Percentiles rank a stretch among this genome's conserved stretches.
Conservation (phyloP, 345 rosid genomes). For the Eucalyptus regnans region DNA sequence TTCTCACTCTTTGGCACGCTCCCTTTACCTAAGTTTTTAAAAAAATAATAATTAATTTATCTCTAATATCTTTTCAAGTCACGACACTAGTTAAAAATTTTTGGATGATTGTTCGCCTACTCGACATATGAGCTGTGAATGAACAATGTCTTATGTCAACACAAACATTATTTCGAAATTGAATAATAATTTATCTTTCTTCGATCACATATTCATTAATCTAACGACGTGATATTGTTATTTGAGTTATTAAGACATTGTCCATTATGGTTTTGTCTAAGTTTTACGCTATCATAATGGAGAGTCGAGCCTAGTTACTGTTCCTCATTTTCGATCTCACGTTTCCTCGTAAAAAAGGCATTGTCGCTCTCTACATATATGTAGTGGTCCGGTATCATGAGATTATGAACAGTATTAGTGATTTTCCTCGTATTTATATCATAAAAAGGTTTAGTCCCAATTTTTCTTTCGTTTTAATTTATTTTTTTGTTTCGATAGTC, state of each 20-base stretch:
- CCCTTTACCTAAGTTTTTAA: neutral
- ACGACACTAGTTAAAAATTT: rapidly evolving
- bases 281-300: neutral
- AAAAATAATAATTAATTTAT: neutral
- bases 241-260: neutral
- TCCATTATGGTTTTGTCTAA: neutral
- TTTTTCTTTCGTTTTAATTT: rapidly evolving
- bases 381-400: rapidly evolving
- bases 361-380: neutral
- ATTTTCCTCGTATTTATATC: neutral
- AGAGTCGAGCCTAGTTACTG: neutral
- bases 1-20: neutral
- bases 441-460: neutral
- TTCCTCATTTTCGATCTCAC: neutral
- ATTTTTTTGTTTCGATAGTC: neutral
- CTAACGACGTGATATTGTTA: rapidly evolving
- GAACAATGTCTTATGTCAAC: neutral
- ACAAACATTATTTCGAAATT: neutral
- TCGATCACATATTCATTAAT: neutral
- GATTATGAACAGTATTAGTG: neutral
- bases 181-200: neutral
- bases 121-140: neutral
- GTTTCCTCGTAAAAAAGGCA: neutral
- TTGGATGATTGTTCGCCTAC: neutral
- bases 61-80: neutral